Evolutionary conservation across 129 eudicot species (phyloP), one percentile per base, ranked within the genome.

Genomic region (Lactuca saligna): DNA sequence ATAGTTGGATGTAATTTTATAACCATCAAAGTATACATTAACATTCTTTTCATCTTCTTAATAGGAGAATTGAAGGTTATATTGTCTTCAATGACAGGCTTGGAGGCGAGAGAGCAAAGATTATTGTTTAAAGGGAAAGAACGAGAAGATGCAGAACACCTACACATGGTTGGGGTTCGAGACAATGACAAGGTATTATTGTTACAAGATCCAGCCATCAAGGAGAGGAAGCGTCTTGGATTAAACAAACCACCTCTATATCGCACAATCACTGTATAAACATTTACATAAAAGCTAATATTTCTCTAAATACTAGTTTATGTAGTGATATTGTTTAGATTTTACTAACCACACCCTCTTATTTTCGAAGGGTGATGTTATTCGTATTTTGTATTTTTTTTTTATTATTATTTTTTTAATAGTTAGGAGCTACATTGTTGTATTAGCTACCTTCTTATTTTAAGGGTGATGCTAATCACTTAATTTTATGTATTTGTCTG

Each of bases 91-190:
- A 57, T 87, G 49, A 85, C 92, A 25, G 68, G 61, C 41, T 81
- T 87, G 83, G 87, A 83, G 58, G 69, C 85, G 46, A 77, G 72
- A 58, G 97, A 91, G 75, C 97, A 91, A 54, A 85, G 97, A 72
- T 54, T 87, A 10, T 83, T 87, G 80, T 91, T 70, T 75, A 91
- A 68, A 78, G 97, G 97, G 37, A 91, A 91, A 70, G 96, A 91
- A 63, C 78, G 96, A 61, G 96, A 87, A 72, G 90, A 91, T 10
- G 54, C 15, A 51, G 97, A 91, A 38, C 73, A 91, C 56, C 63
- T 91, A 32, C 97, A 91, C 85, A 91, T 91, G 95, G 88, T 87
- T 9, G 97, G 97, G 16, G 96, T 91, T 37, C 76, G 70, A 68
- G 88, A 87, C 79, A 83, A 87, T 6, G 97, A 85, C 82, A 91